phyloP scores from a whole-genome alignment of 1,139 yeast genomes.

The Candida smagusa region DNA sequence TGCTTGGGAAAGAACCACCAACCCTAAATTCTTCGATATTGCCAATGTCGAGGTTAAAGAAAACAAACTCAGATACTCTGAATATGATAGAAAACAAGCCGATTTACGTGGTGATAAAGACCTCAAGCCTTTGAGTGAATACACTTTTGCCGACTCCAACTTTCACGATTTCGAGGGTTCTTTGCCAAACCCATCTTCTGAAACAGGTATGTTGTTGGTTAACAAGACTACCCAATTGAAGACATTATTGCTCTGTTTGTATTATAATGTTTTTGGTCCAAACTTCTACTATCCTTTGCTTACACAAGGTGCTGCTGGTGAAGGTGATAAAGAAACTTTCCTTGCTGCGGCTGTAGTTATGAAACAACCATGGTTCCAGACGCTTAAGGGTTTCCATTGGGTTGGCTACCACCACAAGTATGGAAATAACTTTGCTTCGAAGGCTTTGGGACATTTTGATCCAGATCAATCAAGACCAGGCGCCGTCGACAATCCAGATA shows the following conservation, averaged over 20 bases:
- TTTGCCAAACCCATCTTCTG: conserved; percentile 61
- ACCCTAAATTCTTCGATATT: conserved; percentile 45
- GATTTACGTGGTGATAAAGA: conserved; percentile 16
- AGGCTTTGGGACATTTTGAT: conserved; percentile 62
- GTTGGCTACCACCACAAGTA: conserved; percentile 47
- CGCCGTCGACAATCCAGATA: conserved; percentile 19
- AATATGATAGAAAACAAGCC: conserved; percentile 28
- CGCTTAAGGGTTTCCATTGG: conserved; percentile 47
- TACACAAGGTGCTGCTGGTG: conserved; percentile 69
- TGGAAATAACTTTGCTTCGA: conserved; percentile 39
- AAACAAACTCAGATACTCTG: conserved; percentile 33
- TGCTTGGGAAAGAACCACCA: conserved; percentile 50
- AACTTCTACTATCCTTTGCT: conserved; percentile 55
- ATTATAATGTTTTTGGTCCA: conserved; percentile 62
- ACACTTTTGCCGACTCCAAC: conserved; percentile 32
- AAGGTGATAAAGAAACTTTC: conserved; percentile 70
- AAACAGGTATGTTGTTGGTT: conserved; percentile 60
- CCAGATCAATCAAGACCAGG: conserved; percentile 32
- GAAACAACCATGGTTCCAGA: conserved; percentile 50
- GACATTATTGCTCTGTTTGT: conserved; percentile 50
- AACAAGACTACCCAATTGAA: conserved; percentile 50
- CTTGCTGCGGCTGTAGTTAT: conserved; percentile 60
- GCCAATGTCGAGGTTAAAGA: conserved; percentile 38
- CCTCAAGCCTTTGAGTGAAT: conserved; percentile 27
- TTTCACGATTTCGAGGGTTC: conserved; percentile 58